Evolutionary conservation across 306 rosid genomes (phyloP).

Genomic region (Vigna nakashimae): DNA sequence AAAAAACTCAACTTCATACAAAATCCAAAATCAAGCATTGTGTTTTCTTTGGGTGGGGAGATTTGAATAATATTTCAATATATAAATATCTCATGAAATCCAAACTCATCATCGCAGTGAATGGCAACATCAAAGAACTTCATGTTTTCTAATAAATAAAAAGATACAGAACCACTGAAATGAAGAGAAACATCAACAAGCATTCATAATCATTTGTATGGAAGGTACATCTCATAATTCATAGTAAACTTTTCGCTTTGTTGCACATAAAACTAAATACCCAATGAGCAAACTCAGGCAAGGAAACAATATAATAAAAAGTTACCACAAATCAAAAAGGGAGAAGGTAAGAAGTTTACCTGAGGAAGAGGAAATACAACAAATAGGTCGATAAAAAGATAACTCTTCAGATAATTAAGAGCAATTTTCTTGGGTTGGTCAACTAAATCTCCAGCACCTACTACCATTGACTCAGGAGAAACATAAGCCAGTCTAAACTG

Average conservation of each 20-base stretch:
- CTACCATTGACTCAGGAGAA: conserved; percentile 76
- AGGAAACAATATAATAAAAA: not conserved
- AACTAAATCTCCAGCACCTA: conserved; percentile 86
- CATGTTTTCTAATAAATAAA: not conserved
- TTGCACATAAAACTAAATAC: not conserved
- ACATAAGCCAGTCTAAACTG: conserved; percentile 96
- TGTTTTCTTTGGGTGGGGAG: not conserved
- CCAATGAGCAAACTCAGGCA: conserved; percentile 1
- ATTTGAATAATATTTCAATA: not conserved
- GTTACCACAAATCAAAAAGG: not conserved
- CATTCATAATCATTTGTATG: not conserved
- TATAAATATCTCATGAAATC: not conserved
- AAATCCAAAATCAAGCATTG: not conserved
- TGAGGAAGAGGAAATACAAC: conserved; percentile 78
- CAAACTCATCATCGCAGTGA: not conserved
- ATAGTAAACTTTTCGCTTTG: not conserved
- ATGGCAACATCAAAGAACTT: not conserved
- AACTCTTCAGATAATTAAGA: conserved; percentile 61
- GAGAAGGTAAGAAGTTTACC: conserved; percentile 49
- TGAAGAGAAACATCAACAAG: not conserved
- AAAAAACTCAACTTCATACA: not conserved
- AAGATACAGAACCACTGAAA: not conserved
- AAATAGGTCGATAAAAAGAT: conserved; percentile 64
- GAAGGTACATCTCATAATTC: not conserved
- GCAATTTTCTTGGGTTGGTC: conserved; percentile 84